Conservation (phyloP, 306 rosid species). For the Astragalus glycyphyllos region DNA sequence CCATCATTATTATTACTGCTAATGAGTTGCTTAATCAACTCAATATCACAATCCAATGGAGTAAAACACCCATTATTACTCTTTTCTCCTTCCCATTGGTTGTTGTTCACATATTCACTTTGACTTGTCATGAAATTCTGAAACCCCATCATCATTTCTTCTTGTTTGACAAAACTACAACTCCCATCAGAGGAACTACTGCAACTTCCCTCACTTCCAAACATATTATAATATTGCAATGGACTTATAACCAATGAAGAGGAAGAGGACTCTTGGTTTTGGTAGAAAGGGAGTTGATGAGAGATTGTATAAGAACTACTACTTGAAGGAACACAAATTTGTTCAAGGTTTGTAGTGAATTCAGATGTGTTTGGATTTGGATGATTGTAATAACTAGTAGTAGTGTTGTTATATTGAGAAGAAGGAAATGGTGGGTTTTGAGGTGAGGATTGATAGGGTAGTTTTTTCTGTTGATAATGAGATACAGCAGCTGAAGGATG, state of each 20-base stretch:
- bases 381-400: neutral
- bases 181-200: conserved; percentile 82
- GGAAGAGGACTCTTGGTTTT: conserved; percentile 43
- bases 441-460: conserved; percentile 40
- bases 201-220: conserved; percentile 79
- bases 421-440: conserved; percentile 39
- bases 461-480: conserved; percentile 38
- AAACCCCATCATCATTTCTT: conserved; percentile 49
- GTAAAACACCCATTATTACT: conserved; percentile 28
- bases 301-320: conserved; percentile 34
- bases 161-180: conserved; percentile 61
- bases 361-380: conserved; percentile 38
- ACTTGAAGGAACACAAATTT: conserved; percentile 36
- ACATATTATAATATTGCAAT: conserved; percentile 49
- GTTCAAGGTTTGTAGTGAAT: conserved; percentile 44
- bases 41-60: conserved; percentile 54
- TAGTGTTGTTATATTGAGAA: conserved; percentile 30
- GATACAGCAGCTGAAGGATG: conserved; percentile 41
- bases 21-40: conserved; percentile 63
- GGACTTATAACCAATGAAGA: no score
- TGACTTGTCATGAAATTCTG: conserved; percentile 42
- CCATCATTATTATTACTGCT: conserved; percentile 40
- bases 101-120: neutral
- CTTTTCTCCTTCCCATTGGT: conserved; percentile 51
- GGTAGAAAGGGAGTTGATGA: conserved; percentile 45